Evolutionary conservation across 2,329 filamentous ascomycete species (phyloP), one percentile per base, ranked within the genome.

Genomic region (Calonectria fujianensis): DNA sequence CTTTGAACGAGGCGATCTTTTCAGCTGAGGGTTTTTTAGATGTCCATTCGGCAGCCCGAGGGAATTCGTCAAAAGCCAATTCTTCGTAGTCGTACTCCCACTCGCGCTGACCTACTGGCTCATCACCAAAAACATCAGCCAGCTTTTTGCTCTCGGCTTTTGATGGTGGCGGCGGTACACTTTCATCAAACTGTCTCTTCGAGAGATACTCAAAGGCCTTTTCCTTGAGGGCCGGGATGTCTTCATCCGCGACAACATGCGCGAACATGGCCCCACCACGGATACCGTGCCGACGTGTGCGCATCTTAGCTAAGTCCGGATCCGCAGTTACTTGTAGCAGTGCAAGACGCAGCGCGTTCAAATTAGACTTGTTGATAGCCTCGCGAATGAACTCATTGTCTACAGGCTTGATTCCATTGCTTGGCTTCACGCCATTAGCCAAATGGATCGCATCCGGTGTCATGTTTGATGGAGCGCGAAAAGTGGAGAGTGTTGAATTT

Each of bases 31-130:
- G 71, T 16, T 66, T 73, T 32, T 70, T 70, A 2, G 54, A 37
- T 6, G 66, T 69, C 71, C 71, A 73, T 10, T 66, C 14, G 1
- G 71, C 57, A 24, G 45, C 14, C 5, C 71, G 71, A 8, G 71
- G 66, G 16, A 73, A 65, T 3, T 73, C 66, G 3, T 65, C n/a
- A 57, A 59, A 73, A 0, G 71, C 71, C 16, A 73, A 31, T 45
- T 73, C 71, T 32, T 73, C 71, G 24, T 69, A 73, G 66, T 73
- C 35, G 24, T 73, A 73, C 7, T 73, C 45, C 18, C 20, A 73
- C 9, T 69, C 66, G 3, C 48, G 35, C 11, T 73, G 48, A 2
- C 32, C 59, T 3, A 73, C 59, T 2, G 71, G 71, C 50, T 66
- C 61, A 29, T 72, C 69, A 13, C 69, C 69, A 16, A 66, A 72